These are phyloP conservation scores for Diaporthe nobilis DNA, from an alignment of 2,329 filamentous ascomycete species.

Conservation along the genomic window DNA sequence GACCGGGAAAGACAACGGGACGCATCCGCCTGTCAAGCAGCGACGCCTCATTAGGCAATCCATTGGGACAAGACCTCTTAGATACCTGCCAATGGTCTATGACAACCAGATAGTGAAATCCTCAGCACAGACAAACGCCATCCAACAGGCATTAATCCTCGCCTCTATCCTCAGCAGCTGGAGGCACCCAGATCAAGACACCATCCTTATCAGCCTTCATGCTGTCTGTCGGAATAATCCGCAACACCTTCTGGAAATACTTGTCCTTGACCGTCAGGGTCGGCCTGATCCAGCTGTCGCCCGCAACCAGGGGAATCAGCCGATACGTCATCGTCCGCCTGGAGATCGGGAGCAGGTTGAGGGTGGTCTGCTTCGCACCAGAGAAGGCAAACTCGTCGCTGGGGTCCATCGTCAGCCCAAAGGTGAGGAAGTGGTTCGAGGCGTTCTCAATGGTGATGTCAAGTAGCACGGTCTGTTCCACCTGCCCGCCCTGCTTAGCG, in stretches of 20 bases:
- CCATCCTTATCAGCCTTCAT: conserved; percentile 77
- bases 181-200: conserved; percentile 73
- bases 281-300: conserved; percentile 76
- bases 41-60: neutral
- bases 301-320: conserved; percentile 76
- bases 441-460: conserved; percentile 88
- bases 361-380: conserved; percentile 83
- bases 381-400: conserved; percentile 95
- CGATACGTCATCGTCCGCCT: conserved; percentile 81
- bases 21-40: neutral
- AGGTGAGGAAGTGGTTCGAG: conserved; percentile 94
- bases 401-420: conserved; percentile 92
- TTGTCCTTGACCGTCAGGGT: conserved; percentile 85
- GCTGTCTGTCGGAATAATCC: conserved; percentile 83
- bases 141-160: neutral
- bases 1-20: neutral
- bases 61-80: neutral
- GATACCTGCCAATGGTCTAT: neutral
- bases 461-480: conserved; percentile 59
- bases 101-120: neutral
- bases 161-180: conserved; percentile 46
- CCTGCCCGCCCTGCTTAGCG: conserved; percentile 49
- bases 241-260: conserved; percentile 92
- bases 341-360: conserved; percentile 88
- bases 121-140: neutral